Evolutionary conservation across 108 stramenopile species (phyloP).

Genomic region (Cafeteria roenbergensis): DNA sequence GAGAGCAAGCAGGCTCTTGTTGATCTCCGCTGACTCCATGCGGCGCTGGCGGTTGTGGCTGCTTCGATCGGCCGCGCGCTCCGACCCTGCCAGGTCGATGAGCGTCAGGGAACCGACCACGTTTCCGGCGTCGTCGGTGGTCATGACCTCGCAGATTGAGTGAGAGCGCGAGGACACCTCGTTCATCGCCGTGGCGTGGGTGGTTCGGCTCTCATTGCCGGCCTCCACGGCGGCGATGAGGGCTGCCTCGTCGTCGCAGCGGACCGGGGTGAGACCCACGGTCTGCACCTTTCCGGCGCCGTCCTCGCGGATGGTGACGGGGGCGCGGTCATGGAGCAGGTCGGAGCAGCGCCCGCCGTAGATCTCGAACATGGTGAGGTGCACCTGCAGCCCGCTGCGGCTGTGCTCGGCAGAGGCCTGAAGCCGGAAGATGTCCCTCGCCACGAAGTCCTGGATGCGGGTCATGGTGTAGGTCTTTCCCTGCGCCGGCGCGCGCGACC

Average conservation of each 20-base stretch:
- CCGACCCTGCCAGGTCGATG: slow-evolving; percentile 90
- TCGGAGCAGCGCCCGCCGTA: slow-evolving; percentile 92
- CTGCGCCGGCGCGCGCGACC: slow-evolving; percentile 54
- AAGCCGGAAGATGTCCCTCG: slow-evolving; percentile 64
- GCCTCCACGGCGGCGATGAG: slow-evolving; percentile 62
- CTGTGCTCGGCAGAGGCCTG: slow-evolving; percentile 41
- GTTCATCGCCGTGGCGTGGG: slow-evolving; percentile 81
- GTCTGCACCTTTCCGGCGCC: slow-evolving; percentile 84
- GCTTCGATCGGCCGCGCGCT: slow-evolving; percentile 88
- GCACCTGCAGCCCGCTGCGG: slow-evolving; percentile 32
- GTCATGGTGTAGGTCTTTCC: slow-evolving; percentile 91
- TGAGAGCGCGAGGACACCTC: slow-evolving; percentile 78
- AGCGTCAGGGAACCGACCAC: slow-evolving; percentile 70
- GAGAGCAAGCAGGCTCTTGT: slow-evolving; percentile 79
- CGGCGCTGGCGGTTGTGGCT: slow-evolving; percentile 78
- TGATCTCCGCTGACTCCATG: slow-evolving; percentile 88
- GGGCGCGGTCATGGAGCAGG: slow-evolving; percentile 73
- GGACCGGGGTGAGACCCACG: slow-evolving; percentile 62
- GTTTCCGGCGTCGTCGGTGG: slow-evolving; percentile 42
- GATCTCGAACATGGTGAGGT: slow-evolving; percentile 85
- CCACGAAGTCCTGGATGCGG: slow-evolving; percentile 70
- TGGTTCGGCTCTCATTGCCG: slow-evolving; percentile 80
- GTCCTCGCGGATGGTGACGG: slow-evolving; percentile 70
- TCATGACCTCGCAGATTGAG: slow-evolving; percentile 84
- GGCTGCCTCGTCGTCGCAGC: slow-evolving; percentile 44